Evolutionary conservation across 768 basidiomycete genomes (phyloP), one percentile per base, ranked within the genome.

Genomic region (Auriculariales sp.): DNA sequence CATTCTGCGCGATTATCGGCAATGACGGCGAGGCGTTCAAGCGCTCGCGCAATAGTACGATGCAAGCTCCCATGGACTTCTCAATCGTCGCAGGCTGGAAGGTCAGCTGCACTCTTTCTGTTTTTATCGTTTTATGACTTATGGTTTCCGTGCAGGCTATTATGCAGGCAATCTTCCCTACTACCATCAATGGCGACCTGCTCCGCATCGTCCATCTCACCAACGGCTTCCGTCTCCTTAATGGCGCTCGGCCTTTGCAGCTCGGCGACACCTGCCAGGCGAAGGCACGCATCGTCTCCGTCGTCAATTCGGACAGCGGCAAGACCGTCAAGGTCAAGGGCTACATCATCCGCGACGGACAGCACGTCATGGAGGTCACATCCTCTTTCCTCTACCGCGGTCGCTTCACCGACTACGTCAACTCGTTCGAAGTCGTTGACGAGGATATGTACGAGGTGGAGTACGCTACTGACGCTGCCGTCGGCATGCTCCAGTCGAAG

Each of bases 81-180:
- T 90, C 93, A 24, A 99, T 99, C 59, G 94, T 98, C 47, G 83
- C 92, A 33, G 93, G 94, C 42, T 99, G 95, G 95, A 81, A 94
- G 83, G 92, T 91, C 62, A 53, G 83, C 66, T 47, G 4, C 33
- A n/a, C n/a, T 22, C 27, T 35, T 27, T 50, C 22, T 31, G 24
- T 1, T 45, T 15, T 17, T 6, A 6, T 5, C 24, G 15, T 24
- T 30, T 49, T 22, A 27, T 33, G n/a, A 27, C 29, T 49, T 44
- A 17, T 49, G 29, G 56, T 27, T 48, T 56, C n/a, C 30, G 52
- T 49, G 0, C 56, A 94, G 91, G 87, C 93, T n/a, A 98, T 99
- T 66, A 99, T 98, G 85, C 90, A 87, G 64, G 81, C 92, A 1
- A 94, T 98, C 66, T 99, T 99, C 79, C 95, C 95, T 4, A 62